These are phyloP conservation scores for Candida yuanshanica DNA, from an alignment of 805 yeast genomes.

Conservation along the genomic window DNA sequence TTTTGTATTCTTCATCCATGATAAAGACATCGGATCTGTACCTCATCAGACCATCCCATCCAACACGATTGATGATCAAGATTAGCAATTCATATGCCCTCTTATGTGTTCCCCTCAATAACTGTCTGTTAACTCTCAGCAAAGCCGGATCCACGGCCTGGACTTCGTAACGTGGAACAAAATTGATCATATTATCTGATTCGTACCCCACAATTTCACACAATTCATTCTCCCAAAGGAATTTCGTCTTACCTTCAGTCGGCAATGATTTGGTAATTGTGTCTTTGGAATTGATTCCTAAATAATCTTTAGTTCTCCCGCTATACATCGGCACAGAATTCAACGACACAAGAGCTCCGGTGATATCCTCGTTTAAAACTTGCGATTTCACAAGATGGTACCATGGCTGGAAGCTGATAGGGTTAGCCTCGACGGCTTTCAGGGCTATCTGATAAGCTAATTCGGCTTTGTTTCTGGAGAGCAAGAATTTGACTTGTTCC, in stretches of 20 bases:
- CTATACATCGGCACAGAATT: conserved; percentile 73
- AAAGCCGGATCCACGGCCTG: conserved; percentile 42
- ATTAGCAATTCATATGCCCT: conserved; percentile 68
- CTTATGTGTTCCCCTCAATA: conserved; percentile 46
- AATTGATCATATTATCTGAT: conserved; percentile 20
- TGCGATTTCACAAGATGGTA: conserved; percentile 55
- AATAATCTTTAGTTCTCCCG: conserved; percentile 33
- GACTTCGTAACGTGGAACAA: conserved; percentile 26
- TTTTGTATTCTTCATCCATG: conserved; percentile 69
- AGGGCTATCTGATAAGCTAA: conserved; percentile 56
- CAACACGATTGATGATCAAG: conserved; percentile 57
- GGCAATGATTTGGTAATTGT: conserved; percentile 46
- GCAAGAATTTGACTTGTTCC: conserved; percentile 56
- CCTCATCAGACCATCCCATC: conserved; percentile 76
- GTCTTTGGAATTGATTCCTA: conserved; percentile 38
- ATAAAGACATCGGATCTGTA: conserved; percentile 69
- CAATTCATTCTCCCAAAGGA: conserved; percentile 37
- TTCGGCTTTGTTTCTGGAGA: conserved; percentile 45
- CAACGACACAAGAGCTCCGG: conserved; percentile 57
- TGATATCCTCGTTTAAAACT: conserved; percentile 47
- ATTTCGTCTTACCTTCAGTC: conserved; percentile 43
- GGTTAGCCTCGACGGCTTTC: conserved; percentile 60
- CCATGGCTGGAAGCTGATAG: conserved; percentile 76
- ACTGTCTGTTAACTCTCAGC: conserved; percentile 44
- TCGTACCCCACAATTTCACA: conserved; percentile 23